Percentiles rank a stretch among this genome's conserved stretches.
Conservation (phyloP, 495 filamentous ascomycete species). For the Aspergillus saccharolyticus region DNA sequence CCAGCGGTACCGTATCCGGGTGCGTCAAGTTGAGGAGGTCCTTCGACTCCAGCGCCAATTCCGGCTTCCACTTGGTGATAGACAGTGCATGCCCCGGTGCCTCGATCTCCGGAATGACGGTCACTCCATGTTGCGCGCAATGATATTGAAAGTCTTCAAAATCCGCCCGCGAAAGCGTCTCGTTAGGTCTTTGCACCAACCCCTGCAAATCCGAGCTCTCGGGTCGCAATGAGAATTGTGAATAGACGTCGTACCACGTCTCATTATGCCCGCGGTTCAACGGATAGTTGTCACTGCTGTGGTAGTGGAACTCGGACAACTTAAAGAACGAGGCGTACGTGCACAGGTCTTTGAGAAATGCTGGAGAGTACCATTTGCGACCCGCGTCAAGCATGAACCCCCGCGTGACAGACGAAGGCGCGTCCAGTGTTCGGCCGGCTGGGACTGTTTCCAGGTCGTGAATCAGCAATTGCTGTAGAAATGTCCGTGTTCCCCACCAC, state of each 20-base stretch:
- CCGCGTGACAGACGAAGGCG: constrained; percentile 43
- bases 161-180: constrained; percentile 42
- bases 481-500: constrained; percentile 52
- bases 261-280: constrained; percentile 48
- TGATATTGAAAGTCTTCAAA: constrained; percentile 49
- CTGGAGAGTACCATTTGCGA: constrained; percentile 51
- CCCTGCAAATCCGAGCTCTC: constrained; percentile 34
- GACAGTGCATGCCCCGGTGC: constrained; percentile 48
- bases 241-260: constrained; percentile 47
- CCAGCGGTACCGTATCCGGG: constrained; percentile 47
- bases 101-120: constrained; percentile 53
- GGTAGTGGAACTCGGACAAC: constrained; percentile 54
- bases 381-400: constrained; percentile 53
- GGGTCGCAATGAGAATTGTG: constrained; percentile 46
- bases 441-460: constrained; percentile 21
- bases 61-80: constrained; percentile 54
- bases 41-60: constrained; percentile 43
- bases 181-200: constrained; percentile 43
- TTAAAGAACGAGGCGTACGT: constrained; percentile 55
- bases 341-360: constrained; percentile 52
- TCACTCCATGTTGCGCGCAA: constrained; percentile 48
- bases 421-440: constrained; percentile 32
- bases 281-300: constrained; percentile 54
- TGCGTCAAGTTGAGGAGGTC: constrained; percentile 52
- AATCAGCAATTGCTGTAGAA: constrained; percentile 44